Evolutionary conservation across 2,329 filamentous ascomycete species (phyloP), one percentile per base, ranked within the genome.

Genomic region (Cladosporium sp.): DNA sequence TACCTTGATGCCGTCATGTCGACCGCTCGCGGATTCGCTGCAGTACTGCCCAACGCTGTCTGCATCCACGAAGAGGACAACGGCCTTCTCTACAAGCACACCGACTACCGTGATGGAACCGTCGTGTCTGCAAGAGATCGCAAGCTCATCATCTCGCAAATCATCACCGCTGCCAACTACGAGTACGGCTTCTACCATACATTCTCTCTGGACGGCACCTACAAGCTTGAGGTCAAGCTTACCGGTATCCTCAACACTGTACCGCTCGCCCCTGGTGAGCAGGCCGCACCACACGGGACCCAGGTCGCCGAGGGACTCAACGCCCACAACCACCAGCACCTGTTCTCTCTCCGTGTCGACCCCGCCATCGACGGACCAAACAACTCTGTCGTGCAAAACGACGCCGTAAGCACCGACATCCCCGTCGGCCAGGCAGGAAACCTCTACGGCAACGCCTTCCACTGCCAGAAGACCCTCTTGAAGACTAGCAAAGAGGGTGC

Each of bases 31-130:
- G 89, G 88, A 2, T 81, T 83, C 55, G 82, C 86, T 0, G 82
- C 80, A 8, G 70, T 80, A 0, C 81, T 82, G 26, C 82, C 82
- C 14, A 90, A 90, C 67, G 87, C 88, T 6, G 80, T 90, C 65
- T 91, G 89, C 71, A 78, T 91, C 5, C 89, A 91, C 71, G 89
- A 91, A 74, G 85, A 89, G 72, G 89, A 91, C 69, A 85, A 86
- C 62, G 89, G 89, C 6, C 88, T 91, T 49, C 82, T 83, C 8
- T 90, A 88, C 87, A 90, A 91, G 73, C 88, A 90, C 77, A 89
- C 87, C 6, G 90, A 91, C 78, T 89, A 85, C 79, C 81, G 88
- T 5, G 90, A 87, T 0, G 81, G 82, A 31, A 82, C 85, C 1
- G 86, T 87, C 0, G 86, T 88, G 1, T 86, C 90, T 0, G 86